Conservation (phyloP, 768 basidiomycete genomes). For the Tricholoma flavovirens region DNA sequence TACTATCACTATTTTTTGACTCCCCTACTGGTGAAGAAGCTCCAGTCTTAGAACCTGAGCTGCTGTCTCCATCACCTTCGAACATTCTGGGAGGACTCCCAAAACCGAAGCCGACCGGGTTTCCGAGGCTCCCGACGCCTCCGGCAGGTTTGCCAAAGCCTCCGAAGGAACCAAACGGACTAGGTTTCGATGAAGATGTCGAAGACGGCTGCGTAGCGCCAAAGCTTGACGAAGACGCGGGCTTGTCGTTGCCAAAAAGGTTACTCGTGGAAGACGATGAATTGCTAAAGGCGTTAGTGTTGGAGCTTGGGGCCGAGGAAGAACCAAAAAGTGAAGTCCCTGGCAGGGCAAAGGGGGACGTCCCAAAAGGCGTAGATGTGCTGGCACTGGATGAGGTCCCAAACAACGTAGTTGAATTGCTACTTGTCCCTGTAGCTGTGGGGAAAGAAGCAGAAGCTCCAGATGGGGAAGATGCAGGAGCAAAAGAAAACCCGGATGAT, state of each 20-base stretch:
- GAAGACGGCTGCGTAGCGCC: slow-evolving; percentile 2
- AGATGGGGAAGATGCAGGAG: neutral
- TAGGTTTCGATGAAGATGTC: slow-evolving; percentile 10
- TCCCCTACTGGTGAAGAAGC: neutral
- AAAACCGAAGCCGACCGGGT: slow-evolving; percentile 60
- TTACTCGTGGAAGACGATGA: neutral
- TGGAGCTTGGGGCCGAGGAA: slow-evolving; percentile 4
- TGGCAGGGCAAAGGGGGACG: neutral
- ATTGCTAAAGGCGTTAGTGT: neutral
- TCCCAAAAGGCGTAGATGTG: too few species aligned
- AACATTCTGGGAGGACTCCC: slow-evolving; percentile 33
- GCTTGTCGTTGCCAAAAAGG: slow-evolving; percentile 4
- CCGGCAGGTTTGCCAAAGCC: slow-evolving; percentile 27
- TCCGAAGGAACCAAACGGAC: slow-evolving; percentile 25
- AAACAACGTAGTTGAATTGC: neutral
- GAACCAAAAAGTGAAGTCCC: slow-evolving; percentile 1
- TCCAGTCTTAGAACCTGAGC: neutral
- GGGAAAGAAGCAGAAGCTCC: neutral
- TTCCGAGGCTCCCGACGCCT: slow-evolving; percentile 47
- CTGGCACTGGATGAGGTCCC: too few species aligned
- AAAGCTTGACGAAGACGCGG: slow-evolving; percentile 5
- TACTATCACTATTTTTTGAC: slow-evolving; percentile 6
- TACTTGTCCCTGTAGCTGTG: neutral
- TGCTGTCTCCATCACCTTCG: slow-evolving; percentile 3
- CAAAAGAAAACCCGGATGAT: neutral